These are phyloP conservation scores for Alternaria postmessia DNA, from an alignment of 2,329 filamentous ascomycete species.

Conservation along the genomic window DNA sequence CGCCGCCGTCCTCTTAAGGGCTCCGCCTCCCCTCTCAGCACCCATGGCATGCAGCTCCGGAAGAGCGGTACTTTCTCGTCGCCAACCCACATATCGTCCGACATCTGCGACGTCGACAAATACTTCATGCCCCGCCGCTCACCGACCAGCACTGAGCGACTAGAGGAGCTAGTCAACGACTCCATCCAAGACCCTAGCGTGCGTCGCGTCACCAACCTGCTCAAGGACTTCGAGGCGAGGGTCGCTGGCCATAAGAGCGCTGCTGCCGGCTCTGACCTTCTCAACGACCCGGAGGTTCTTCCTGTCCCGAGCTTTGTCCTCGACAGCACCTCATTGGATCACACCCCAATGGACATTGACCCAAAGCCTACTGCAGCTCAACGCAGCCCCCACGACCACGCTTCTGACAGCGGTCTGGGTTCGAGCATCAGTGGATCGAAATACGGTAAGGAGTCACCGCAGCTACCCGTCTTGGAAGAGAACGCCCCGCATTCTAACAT, in stretches of 20 bases:
- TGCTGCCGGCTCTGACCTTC: constrained; percentile 48
- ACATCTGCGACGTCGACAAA: constrained; percentile 50
- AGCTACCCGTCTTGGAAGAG: constrained; percentile 25
- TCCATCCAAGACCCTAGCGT: constrained; percentile 56
- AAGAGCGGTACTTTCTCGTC: constrained; percentile 60
- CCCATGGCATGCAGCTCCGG: constrained; percentile 56
- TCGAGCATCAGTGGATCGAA: constrained; percentile 74
- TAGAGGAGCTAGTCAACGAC: constrained; percentile 58
- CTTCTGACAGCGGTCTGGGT: constrained; percentile 87
- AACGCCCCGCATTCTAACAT: constrained; percentile 39
- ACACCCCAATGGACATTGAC: constrained; percentile 51
- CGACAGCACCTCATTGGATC: constrained; percentile 46
- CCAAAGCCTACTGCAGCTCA: constrained; percentile 50
- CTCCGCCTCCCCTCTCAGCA: constrained; percentile 44
- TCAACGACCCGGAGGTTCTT: constrained; percentile 59
- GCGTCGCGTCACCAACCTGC: constrained; percentile 54
- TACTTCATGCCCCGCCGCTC: constrained; percentile 57
- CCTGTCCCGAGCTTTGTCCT: constrained; percentile 58
- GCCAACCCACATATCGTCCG: constrained; percentile 48
- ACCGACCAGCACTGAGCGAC: constrained; percentile 58
- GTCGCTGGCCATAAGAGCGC: constrained; percentile 47
- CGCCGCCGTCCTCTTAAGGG: constrained; percentile 57
- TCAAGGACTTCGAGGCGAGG: constrained; percentile 57
- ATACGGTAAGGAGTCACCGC: constrained; percentile 46
- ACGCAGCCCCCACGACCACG: constrained; percentile 66